These are phyloP conservation scores for Ceratocystis colombiana DNA, from an alignment of 2,329 filamentous ascomycete genomes.

Conservation along the genomic window DNA sequence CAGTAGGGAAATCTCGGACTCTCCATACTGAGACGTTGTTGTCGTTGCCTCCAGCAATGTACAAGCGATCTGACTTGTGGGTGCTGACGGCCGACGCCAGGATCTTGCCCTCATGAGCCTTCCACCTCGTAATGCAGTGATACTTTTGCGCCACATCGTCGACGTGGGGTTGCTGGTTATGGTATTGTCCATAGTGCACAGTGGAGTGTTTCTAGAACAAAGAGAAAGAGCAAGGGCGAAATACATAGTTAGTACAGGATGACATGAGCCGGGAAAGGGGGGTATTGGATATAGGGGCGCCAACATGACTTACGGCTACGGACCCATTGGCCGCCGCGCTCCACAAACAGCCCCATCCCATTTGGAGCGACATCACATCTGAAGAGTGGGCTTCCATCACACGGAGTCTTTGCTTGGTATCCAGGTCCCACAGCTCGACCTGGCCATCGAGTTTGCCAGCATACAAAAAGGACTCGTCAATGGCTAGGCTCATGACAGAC, in stretches of 20 bases:
- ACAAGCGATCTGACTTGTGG: slow-evolving; percentile 64
- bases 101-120: slow-evolving; percentile 77
- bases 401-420: slow-evolving; percentile 80
- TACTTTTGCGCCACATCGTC: slow-evolving; percentile 65
- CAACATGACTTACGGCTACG: slow-evolving; percentile 53
- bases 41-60: slow-evolving; percentile 90
- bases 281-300: too few relatives aligned
- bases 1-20: slow-evolving; percentile 42
- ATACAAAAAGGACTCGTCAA: slow-evolving; percentile 88
- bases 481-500: slow-evolving; percentile 64
- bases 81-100: slow-evolving; percentile 69
- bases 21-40: slow-evolving; percentile 84
- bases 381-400: slow-evolving; percentile 71
- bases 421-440: slow-evolving; percentile 92
- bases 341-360: slow-evolving; percentile 76
- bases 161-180: slow-evolving; percentile 32
- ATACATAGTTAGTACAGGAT: background rate
- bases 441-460: slow-evolving; percentile 78
- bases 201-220: slow-evolving; percentile 53
- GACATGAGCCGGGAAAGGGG: background rate
- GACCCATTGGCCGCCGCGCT: slow-evolving; percentile 84
- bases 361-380: slow-evolving; percentile 77
- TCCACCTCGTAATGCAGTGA: slow-evolving; percentile 65
- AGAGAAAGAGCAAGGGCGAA: too few relatives aligned
- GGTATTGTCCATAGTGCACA: slow-evolving; percentile 51